Percentiles rank a stretch among this genome's conserved stretches.
phyloP scores from a whole-genome alignment of 2,329 filamentous ascomycete species.

The Phialophora chinensis region DNA sequence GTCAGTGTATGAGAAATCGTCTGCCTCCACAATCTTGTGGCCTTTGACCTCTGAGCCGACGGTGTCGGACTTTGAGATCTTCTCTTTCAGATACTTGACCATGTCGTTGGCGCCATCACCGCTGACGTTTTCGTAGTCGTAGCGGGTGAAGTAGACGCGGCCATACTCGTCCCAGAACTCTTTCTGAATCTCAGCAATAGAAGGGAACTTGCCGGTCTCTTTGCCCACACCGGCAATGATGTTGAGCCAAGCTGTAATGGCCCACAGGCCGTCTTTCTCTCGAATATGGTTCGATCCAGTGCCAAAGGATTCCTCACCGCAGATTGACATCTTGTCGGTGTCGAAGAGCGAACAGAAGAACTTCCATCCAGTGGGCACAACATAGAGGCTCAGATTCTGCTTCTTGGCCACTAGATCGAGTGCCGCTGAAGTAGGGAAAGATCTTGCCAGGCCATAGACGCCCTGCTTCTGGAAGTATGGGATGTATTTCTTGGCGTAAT shows the following conservation, averaged over 20 bases:
- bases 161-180: constrained; percentile 98
- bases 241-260: constrained; percentile 96
- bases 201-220: constrained; percentile 69
- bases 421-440: constrained; percentile 95
- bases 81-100: constrained; percentile 76
- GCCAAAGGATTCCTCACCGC: constrained; percentile 96
- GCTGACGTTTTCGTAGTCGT: constrained; percentile 97
- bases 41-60: constrained; percentile 81
- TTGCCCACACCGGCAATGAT: constrained; percentile 94
- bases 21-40: constrained; percentile 84
- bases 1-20: constrained; percentile 98
- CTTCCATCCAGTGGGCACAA: constrained; percentile 98
- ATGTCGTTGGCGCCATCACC: constrained; percentile 90
- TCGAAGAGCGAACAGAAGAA: constrained; percentile 98
- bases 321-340: constrained; percentile 94
- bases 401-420: constrained; percentile 96
- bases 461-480: constrained; percentile 98
- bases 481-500: constrained; percentile 86
- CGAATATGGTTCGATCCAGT: constrained; percentile 98
- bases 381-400: constrained; percentile 88
- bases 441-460: constrained; percentile 91
- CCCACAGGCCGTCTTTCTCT: constrained; percentile 99
- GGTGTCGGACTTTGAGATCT: constrained; percentile 76
- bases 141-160: constrained; percentile 97
- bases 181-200: constrained; percentile 93